Evolutionary conservation across 164 flowering plant species (phyloP).

Genomic region (grape (Vitis vinifera)): DNA sequence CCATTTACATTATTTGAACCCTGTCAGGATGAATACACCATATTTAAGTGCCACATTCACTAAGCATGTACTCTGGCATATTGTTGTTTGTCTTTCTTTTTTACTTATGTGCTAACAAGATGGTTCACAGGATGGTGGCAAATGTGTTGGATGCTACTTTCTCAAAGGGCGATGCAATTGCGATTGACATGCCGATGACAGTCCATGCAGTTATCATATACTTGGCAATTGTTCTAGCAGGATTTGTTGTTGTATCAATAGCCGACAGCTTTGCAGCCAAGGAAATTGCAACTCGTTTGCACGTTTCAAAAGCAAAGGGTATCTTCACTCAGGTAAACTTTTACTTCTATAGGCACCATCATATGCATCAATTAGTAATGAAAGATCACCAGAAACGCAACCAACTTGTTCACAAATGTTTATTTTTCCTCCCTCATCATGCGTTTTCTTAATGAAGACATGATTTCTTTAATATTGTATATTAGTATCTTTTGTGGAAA

Average conservation of each 20-base stretch:
- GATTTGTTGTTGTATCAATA: constrained; percentile 87
- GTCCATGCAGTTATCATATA: constrained; percentile 78
- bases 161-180: constrained; percentile 85
- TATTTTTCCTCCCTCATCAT: too few species aligned
- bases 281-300: constrained; percentile 86
- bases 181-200: constrained; percentile 96
- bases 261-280: constrained; percentile 90
- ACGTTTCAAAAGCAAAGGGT: constrained; percentile 82
- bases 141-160: constrained; percentile 72
- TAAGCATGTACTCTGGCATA: too few species aligned
- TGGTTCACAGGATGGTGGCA: constrained; percentile 75
- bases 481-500: too few species aligned
- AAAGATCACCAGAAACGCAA: too few species aligned
- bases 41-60: too few species aligned
- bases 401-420: too few species aligned
- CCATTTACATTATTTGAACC: too few species aligned
- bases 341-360: not conserved
- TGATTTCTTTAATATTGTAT: too few species aligned
- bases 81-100: not conserved
- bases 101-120: constrained; percentile 3
- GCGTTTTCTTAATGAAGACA: too few species aligned
- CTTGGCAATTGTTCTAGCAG: constrained; percentile 80
- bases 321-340: constrained; percentile 81
- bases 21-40: too few species aligned
- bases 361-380: not conserved